Evolutionary conservation across 805 yeast genomes (phyloP).

Genomic region (Candida fluviatilis): DNA sequence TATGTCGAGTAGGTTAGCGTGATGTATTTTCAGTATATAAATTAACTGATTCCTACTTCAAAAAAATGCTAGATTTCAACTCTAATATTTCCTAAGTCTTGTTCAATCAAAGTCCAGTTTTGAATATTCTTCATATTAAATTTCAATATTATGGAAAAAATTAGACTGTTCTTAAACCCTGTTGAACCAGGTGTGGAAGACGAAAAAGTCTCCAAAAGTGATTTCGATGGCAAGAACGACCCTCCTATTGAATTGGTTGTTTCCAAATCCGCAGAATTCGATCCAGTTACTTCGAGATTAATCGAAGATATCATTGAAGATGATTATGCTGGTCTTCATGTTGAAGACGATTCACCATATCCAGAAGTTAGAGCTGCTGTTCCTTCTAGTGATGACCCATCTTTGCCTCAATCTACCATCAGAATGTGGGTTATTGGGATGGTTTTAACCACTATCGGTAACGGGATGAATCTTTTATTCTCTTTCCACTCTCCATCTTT

Average conservation of each 20-base stretch:
- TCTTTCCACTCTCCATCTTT: slow-evolving; percentile 54
- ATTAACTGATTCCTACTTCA: neutral
- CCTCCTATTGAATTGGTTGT: slow-evolving; percentile 11
- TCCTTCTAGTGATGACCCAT: slow-evolving; percentile 48
- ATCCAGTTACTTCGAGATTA: slow-evolving; percentile 26
- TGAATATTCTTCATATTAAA: neutral
- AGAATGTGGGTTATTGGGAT: slow-evolving; percentile 53
- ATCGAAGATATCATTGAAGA: slow-evolving; percentile 20
- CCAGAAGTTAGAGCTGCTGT: slow-evolving; percentile 66
- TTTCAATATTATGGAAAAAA: neutral
- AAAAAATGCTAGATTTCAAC: too few species aligned
- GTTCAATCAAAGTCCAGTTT: neutral
- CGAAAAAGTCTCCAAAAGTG: slow-evolving; percentile 6
- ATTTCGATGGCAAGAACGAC: slow-evolving; percentile 10
- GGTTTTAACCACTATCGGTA: slow-evolving; percentile 50
- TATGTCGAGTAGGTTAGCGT: neutral
- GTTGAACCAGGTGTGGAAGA: slow-evolving; percentile 1
- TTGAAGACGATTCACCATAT: slow-evolving; percentile 47
- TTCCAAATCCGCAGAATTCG: slow-evolving; percentile 28
- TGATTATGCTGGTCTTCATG: slow-evolving; percentile 38
- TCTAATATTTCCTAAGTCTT: too few species aligned
- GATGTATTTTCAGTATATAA: neutral
- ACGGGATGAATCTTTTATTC: slow-evolving; percentile 58
- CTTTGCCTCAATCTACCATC: slow-evolving; percentile 47
- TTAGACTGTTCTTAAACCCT: neutral